Evolutionary conservation across 495 filamentous ascomycete genomes (phyloP).

Genomic region (Aspergillus nanangensis): DNA sequence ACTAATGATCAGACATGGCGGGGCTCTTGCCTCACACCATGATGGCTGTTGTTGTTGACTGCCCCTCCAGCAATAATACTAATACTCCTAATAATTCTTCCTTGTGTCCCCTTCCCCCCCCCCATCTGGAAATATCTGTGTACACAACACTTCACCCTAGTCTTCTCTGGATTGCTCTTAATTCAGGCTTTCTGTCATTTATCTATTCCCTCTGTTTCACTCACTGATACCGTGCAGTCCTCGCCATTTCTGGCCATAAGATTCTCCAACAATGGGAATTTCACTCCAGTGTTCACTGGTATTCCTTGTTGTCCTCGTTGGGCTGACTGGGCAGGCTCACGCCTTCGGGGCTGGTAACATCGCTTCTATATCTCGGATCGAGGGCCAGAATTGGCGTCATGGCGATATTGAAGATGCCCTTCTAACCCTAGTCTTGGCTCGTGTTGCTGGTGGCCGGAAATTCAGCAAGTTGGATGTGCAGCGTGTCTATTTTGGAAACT

Average conservation of each 20-base stretch:
- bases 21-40: too few relatives aligned
- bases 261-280: not conserved
- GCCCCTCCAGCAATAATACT: too few relatives aligned
- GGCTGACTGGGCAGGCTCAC: constrained; percentile 43
- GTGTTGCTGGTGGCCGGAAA: constrained; percentile 72
- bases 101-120: too few relatives aligned
- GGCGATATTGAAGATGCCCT: constrained; percentile 86
- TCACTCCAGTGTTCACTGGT: not conserved
- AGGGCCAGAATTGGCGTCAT: constrained; percentile 90
- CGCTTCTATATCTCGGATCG: constrained; percentile 67
- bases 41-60: too few relatives aligned
- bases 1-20: too few relatives aligned
- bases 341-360: constrained; percentile 92
- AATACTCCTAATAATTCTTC: too few relatives aligned
- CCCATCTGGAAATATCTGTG: too few relatives aligned
- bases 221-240: too few relatives aligned
- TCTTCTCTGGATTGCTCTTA: too few relatives aligned
- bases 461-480: constrained; percentile 86
- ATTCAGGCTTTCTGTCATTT: too few relatives aligned
- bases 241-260: not conserved
- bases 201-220: too few relatives aligned
- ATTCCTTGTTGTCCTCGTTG: not conserved
- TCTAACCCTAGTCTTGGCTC: constrained; percentile 69
- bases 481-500: constrained; percentile 86
- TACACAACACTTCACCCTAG: too few relatives aligned